These are phyloP conservation scores for Salicornia ramosissima DNA, from an alignment of 148 eudicot genomes.

Conservation along the genomic window DNA sequence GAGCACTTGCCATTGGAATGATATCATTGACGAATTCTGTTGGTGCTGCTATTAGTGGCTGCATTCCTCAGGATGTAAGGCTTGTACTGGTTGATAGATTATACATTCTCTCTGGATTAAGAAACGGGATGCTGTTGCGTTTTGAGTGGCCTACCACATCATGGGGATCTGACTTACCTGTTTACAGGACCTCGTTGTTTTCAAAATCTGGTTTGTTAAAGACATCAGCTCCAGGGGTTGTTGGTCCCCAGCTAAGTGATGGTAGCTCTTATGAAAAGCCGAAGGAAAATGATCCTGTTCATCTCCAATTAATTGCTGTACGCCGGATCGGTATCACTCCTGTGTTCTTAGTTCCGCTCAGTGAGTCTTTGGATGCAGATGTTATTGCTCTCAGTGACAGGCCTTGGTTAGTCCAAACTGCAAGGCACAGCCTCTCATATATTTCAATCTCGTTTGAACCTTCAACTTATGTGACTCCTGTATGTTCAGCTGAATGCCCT, in stretches of 20 bases:
- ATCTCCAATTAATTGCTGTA: slow-evolving; percentile 73
- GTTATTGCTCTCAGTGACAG: slow-evolving; percentile 92
- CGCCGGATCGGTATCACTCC: slow-evolving; percentile 95
- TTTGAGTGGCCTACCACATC: slow-evolving; percentile 81
- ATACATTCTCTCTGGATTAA: slow-evolving; percentile 80
- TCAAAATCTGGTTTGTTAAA: slow-evolving; percentile 27
- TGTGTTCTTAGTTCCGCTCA: slow-evolving; percentile 75
- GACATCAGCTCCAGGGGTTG: slow-evolving; percentile 25
- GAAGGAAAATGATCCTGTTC: slow-evolving; percentile 49
- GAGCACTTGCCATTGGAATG: slow-evolving; percentile 61
- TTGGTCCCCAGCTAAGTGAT: slow-evolving; percentile 23
- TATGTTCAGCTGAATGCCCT: slow-evolving; percentile 79
- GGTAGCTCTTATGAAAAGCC: slow-evolving; percentile 36
- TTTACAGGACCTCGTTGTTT: slow-evolving; percentile 25
- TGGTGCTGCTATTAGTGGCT: slow-evolving; percentile 71
- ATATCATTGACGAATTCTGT: slow-evolving; percentile 65
- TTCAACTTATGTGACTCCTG: slow-evolving; percentile 92
- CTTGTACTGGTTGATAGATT: slow-evolving; percentile 82
- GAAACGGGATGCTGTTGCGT: slow-evolving; percentile 94
- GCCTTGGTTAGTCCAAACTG: slow-evolving; percentile 96
- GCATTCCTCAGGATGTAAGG: slow-evolving; percentile 93
- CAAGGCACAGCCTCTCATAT: slow-evolving; percentile 87
- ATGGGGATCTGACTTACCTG: slow-evolving; percentile 34
- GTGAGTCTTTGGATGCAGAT: slow-evolving; percentile 70
- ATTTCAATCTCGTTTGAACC: slow-evolving; percentile 87